phyloP scores from a whole-genome alignment of 2,329 filamentous ascomycete genomes.

The Apiospora pterosperma region DNA sequence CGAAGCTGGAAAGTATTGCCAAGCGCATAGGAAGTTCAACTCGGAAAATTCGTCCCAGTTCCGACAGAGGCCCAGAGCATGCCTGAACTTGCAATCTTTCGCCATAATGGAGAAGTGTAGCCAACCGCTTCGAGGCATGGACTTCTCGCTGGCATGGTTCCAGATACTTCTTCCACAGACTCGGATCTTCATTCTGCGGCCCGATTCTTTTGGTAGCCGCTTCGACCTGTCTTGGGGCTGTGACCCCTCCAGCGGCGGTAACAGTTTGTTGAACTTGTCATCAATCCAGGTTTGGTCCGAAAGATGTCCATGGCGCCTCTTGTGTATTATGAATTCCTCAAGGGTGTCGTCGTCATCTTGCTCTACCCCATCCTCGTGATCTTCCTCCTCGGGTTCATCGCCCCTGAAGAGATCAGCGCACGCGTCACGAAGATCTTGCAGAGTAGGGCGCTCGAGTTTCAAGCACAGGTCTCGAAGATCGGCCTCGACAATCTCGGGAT shows the following conservation, averaged over 20 bases:
- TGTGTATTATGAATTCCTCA: slow-evolving; percentile 19
- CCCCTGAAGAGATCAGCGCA: slow-evolving; percentile 44
- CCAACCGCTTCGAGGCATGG: slow-evolving; percentile 45
- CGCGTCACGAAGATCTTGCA: slow-evolving; percentile 47
- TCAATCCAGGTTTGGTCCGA: slow-evolving; percentile 19
- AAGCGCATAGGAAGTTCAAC: slow-evolving; percentile 39
- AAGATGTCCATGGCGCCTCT: slow-evolving; percentile 18
- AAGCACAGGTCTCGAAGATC: slow-evolving; percentile 45
- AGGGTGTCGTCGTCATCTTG: slow-evolving; percentile 17
- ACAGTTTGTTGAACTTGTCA: slow-evolving; percentile 7
- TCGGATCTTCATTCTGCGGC: slow-evolving; percentile 37
- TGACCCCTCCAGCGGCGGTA: slow-evolving; percentile 23
- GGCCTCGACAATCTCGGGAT: slow-evolving; percentile 35
- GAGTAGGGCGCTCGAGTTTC: slow-evolving; percentile 42
- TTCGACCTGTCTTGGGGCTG: slow-evolving; percentile 27
- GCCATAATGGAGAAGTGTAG: slow-evolving; percentile 48
- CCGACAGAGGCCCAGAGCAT: slow-evolving; percentile 43
- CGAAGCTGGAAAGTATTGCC: slow-evolving; percentile 43
- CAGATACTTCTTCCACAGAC: slow-evolving; percentile 47
- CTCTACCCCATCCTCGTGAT: slow-evolving; percentile 30
- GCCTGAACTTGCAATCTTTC: slow-evolving; percentile 40
- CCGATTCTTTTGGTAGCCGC: slow-evolving; percentile 16
- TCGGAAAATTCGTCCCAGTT: slow-evolving; percentile 50
- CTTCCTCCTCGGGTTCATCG: slow-evolving; percentile 24
- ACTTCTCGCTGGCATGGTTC: slow-evolving; percentile 45